Conservation (phyloP, 352 stramenopile genomes). For the Phytophthora aleatoria region DNA sequence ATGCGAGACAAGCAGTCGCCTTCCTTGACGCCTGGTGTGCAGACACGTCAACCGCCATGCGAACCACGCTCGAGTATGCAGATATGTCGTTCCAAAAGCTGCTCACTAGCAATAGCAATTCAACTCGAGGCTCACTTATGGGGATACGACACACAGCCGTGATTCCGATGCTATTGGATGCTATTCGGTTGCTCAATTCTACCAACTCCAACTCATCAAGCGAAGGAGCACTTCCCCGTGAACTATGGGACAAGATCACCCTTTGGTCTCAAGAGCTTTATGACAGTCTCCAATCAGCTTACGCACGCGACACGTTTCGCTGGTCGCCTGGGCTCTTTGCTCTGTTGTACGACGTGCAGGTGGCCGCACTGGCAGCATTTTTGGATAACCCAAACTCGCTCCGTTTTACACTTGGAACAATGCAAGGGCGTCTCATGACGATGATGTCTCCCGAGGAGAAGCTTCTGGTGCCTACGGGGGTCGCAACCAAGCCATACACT, state of each 20-base stretch:
- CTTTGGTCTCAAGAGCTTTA: constrained; percentile 38
- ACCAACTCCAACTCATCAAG: constrained; percentile 7
- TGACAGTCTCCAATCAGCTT: constrained; percentile 24
- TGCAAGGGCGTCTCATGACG: constrained; percentile 47
- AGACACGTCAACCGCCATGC: constrained; percentile 36
- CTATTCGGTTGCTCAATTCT: constrained; percentile 40
- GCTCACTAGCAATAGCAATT: constrained; percentile 21
- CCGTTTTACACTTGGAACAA: constrained; percentile 49
- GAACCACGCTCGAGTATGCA: constrained; percentile 30
- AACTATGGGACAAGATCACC: constrained; percentile 17
- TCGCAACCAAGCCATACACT: constrained; percentile 37
- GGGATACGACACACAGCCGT: constrained; percentile 41
- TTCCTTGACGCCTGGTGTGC: constrained; percentile 46
- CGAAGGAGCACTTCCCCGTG: constrained; percentile 1
- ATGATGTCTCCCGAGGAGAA: constrained; percentile 48
- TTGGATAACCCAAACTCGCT: constrained; percentile 43
- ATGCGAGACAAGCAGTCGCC: constrained; percentile 31
- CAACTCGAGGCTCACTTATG: constrained; percentile 18
- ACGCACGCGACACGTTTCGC: constrained; percentile 32
- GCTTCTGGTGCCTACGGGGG: constrained; percentile 32
- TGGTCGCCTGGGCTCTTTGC: constrained; percentile 41
- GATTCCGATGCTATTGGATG: constrained; percentile 44
- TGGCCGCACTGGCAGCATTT: constrained; percentile 48
- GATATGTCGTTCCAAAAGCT: constrained; percentile 43
- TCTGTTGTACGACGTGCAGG: constrained; percentile 53